phyloP scores from a whole-genome alignment of 345 rosid species.

The Chamaenerion angustifolium region DNA sequence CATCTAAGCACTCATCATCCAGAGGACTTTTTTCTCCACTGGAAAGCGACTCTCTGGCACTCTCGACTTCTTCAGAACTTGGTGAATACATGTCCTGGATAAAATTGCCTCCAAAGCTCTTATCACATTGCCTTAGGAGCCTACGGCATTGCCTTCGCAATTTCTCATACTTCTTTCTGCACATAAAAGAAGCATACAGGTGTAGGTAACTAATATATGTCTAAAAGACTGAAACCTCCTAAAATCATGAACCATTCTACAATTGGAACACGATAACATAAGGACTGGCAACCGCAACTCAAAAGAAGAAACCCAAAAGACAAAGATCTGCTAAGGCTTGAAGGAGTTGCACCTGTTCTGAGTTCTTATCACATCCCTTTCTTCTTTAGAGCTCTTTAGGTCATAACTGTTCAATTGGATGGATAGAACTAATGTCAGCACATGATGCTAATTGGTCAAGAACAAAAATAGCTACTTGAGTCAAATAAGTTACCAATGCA shows the following conservation, averaged over 20 bases:
- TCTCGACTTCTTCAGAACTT: constrained; percentile 63
- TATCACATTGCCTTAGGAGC: constrained; percentile 28
- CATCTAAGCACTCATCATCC: constrained; percentile 26
- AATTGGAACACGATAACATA: background rate
- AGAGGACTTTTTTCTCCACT: constrained; percentile 34
- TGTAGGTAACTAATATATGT: too few relatives aligned
- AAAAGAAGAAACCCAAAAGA: background rate
- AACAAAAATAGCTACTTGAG: too few relatives aligned
- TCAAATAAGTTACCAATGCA: constrained; percentile 48
- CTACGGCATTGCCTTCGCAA: constrained; percentile 57
- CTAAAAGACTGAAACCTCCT: too few relatives aligned
- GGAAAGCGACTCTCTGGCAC: constrained; percentile 55
- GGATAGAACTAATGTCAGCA: background rate
- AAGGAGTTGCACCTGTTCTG: constrained; percentile 47
- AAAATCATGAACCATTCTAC: too few relatives aligned
- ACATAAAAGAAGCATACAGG: constrained; percentile 2
- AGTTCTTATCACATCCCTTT: constrained; percentile 48
- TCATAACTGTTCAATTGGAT: constrained; percentile 37
- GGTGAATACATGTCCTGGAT: constrained; percentile 36
- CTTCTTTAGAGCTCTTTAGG: constrained; percentile 64
- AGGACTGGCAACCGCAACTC: background rate
- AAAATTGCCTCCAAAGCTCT: constrained; percentile 22
- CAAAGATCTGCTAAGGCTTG: background rate
- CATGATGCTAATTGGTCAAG: too few relatives aligned
- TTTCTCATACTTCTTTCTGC: constrained; percentile 77